Base-by-base conservation (phyloP, 2,329 filamentous ascomycete genomes). In the Parafenestella ontariensis region DNA sequence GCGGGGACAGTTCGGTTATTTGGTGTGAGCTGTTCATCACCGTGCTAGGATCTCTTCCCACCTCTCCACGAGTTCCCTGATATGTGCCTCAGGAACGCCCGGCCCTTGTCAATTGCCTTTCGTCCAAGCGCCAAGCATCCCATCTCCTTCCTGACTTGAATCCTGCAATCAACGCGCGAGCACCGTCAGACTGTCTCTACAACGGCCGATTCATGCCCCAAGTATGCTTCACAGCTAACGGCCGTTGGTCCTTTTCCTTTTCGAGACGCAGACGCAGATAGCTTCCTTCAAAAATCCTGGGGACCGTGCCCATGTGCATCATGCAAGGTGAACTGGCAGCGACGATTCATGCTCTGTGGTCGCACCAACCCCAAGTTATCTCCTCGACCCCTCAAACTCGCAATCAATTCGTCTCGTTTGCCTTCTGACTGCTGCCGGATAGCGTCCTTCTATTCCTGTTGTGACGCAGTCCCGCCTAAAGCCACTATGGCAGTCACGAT, bases 251-350 rank as follows among this genome's bases (percentile, higher is more conserved):
- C 62, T 57, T 72, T 66, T 50, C 69, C 69, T 39, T 41, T 66
- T 74, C 61, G 52, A 71, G 72, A 43, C 34, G 59, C 56, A 59
- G 69, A 68, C 69, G 71, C 73, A 73, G 68, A 66, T 74, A 64
- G 70, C 62, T 69, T 64, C 61, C 66, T 64, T 45, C 61, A 53
- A 62, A 65, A 66, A 64, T 69, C 69, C 69, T 71, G 71, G 69
- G 70, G 70, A 68, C 66, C 71, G 73, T 72, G 73, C 74, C 64
- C 71, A 72, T 71, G 71, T 74, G 69, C 70, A 74, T 23, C 11
- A 40, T 40, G 37, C 17, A 40, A 15, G 20, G 70, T 60, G 57
- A 47, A 54, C 54, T 60, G 57, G 57, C 57, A 59, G 42, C 44
- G 52, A 54, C 57, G 57, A 54, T 58, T 58, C 54, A 58, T 57